Percentiles rank a stretch among this genome's conserved stretches.
Evolutionary conservation across 73 alveolate species (phyloP).

Genomic region (Effrenium voratum): DNA sequence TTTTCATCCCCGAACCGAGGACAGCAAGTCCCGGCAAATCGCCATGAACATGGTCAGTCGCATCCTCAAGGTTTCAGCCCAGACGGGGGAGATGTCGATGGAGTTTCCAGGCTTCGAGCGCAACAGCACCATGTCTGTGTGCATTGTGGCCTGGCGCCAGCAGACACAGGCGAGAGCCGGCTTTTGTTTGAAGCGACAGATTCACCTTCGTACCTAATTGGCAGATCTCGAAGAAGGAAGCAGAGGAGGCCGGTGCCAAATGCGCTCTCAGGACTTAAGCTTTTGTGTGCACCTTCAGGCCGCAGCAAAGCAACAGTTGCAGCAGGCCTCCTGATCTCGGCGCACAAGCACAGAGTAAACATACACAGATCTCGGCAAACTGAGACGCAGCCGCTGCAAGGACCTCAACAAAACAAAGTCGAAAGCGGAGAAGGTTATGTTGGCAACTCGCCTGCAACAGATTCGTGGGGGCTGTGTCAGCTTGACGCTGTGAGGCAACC

Average conservation of each 20-base stretch:
- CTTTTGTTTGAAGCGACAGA: background rate
- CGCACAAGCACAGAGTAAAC: too few relatives aligned
- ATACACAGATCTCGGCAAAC: too few relatives aligned
- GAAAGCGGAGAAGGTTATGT: constrained; percentile 35
- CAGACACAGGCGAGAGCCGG: constrained; percentile 33
- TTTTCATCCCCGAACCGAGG: background rate
- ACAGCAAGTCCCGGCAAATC: constrained; percentile 56
- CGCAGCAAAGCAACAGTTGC: constrained; percentile 16
- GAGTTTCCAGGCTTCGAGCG: constrained; percentile 68
- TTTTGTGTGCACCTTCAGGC: background rate
- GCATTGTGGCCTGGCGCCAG: constrained; percentile 82
- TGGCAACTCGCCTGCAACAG: background rate
- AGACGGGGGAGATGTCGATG: background rate
- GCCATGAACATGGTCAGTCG: constrained; percentile 83
- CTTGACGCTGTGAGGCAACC: constrained; percentile 19
- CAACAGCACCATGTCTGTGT: constrained; percentile 64
- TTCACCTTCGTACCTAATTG: background rate
- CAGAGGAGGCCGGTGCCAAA: too few relatives aligned
- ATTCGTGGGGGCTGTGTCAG: background rate
- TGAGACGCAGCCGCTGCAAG: too few relatives aligned
- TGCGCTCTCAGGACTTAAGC: background rate
- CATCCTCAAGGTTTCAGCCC: background rate
- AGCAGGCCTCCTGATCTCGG: too few relatives aligned
- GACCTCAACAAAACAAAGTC: constrained; percentile 28
- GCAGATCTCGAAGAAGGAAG: background rate